These are phyloP conservation scores for Saccharomycopsis sp. DNA, from an alignment of 805 yeast genomes.

Conservation along the genomic window DNA sequence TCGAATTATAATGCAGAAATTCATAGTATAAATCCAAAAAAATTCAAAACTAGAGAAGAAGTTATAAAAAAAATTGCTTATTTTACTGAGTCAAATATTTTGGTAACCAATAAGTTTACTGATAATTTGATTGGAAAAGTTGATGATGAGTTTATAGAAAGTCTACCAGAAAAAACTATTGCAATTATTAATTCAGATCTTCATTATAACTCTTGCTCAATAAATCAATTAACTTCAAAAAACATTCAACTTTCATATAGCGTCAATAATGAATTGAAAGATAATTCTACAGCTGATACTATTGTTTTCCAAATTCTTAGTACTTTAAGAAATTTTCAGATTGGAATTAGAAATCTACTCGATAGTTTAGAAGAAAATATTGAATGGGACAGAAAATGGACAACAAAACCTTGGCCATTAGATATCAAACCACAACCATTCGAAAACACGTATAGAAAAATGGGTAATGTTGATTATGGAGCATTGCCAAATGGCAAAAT, in stretches of 20 bases:
- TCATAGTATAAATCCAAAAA: background rate
- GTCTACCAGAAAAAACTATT: constrained; percentile 7
- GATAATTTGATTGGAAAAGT: constrained; percentile 4
- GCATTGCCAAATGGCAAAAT: constrained; percentile 9
- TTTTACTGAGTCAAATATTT: constrained; percentile 1
- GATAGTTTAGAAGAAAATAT: background rate
- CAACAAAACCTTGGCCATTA: constrained; percentile 2
- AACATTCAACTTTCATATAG: constrained; percentile 11
- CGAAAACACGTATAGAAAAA: background rate
- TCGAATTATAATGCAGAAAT: constrained; percentile 12
- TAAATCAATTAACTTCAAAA: constrained; percentile 3
- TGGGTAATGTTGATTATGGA: constrained; percentile 3
- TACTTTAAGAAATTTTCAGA: constrained; percentile 12
- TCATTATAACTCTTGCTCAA: background rate
- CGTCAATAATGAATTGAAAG: constrained; percentile 7
- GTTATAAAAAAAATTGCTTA: background rate
- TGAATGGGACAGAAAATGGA: background rate
- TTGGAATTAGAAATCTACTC: constrained; percentile 1
- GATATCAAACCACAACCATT: constrained; percentile 3
- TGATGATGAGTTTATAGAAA: constrained; percentile 7
- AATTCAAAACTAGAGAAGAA: constrained; percentile 6
- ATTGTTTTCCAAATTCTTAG: constrained; percentile 11
- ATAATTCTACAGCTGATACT: constrained; percentile 16
- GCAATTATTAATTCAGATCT: constrained; percentile 6
- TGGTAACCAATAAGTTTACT: constrained; percentile 8